phyloP scores from a whole-genome alignment of 805 yeast genomes.

The Candida broadrunensis region DNA sequence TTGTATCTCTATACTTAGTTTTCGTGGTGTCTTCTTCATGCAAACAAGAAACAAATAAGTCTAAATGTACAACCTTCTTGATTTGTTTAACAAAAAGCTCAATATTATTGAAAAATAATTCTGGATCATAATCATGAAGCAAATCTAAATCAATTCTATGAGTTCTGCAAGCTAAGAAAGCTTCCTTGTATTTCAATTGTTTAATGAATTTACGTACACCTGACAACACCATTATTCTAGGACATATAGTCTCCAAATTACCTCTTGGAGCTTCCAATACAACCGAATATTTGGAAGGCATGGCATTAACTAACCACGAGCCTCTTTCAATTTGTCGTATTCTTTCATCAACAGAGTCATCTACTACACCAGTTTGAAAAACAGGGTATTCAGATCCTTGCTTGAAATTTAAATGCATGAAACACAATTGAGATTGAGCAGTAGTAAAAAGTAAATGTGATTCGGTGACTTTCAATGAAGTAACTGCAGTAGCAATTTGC shows the following conservation, averaged over 20 bases:
- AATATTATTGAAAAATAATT: conserved; percentile 58
- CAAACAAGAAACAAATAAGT: conserved; percentile 81
- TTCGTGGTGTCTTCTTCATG: conserved; percentile 80
- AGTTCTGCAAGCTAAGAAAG: conserved; percentile 79
- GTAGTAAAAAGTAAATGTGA: conserved; percentile 79
- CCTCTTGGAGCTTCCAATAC: conserved; percentile 95
- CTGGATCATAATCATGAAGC: conserved; percentile 82
- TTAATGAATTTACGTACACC: conserved; percentile 74
- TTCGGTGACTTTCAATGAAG: conserved; percentile 74
- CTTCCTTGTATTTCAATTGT: conserved; percentile 57
- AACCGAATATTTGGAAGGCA: conserved; percentile 80
- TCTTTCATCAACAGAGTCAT: conserved; percentile 62
- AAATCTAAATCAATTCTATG: conserved; percentile 91
- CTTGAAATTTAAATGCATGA: conserved; percentile 61
- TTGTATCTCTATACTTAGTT: conserved; percentile 81
- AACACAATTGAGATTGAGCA: conserved; percentile 78
- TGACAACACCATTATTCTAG: conserved; percentile 85
- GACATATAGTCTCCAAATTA: conserved; percentile 88
- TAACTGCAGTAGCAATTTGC: conserved; percentile 68
- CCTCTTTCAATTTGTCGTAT: conserved; percentile 89
- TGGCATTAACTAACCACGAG: conserved; percentile 72
- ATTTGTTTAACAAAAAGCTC: conserved; percentile 70
- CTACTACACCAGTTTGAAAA: conserved; percentile 19
- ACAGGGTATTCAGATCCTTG: conserved; percentile 27
- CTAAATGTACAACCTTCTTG: conserved; percentile 70